Evolutionary conservation across 1,284 basidiomycete genomes (phyloP).

Genomic region (Paramarasmius palmivorus): DNA sequence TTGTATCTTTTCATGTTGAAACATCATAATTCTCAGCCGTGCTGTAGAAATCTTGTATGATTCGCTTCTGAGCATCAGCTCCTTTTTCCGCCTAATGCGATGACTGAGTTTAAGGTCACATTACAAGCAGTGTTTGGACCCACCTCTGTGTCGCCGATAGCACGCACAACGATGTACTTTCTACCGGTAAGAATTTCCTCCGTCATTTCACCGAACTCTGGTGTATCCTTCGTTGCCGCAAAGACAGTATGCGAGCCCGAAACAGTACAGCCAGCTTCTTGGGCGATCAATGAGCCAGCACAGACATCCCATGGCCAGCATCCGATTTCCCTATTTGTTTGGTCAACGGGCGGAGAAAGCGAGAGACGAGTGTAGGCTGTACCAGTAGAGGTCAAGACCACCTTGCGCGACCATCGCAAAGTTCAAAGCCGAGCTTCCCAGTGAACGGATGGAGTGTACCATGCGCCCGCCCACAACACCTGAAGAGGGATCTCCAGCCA

Average conservation of each 20-base stretch:
- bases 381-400: constrained; percentile 84
- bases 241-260: constrained; percentile 65
- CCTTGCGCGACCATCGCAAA: constrained; percentile 85
- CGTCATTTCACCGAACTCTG: constrained; percentile 54
- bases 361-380: constrained; percentile 20
- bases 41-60: constrained; percentile 84
- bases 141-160: constrained; percentile 60
- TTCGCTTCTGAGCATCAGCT: constrained; percentile 72
- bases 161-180: constrained; percentile 84
- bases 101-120: neutral
- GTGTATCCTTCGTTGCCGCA: constrained; percentile 35
- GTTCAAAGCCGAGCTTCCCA: constrained; percentile 88
- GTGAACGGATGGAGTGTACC: constrained; percentile 82
- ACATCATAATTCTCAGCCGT: constrained; percentile 65
- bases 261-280: constrained; percentile 84
- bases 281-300: constrained; percentile 90
- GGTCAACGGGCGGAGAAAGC: neutral
- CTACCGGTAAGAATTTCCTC: constrained; percentile 78
- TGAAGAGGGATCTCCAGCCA: constrained; percentile 73
- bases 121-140: constrained; percentile 19
- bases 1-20: neutral
- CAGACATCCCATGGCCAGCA: constrained; percentile 95
- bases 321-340: constrained; percentile 77
- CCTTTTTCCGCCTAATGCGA: constrained; percentile 58
- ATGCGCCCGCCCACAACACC: constrained; percentile 78